Evolutionary conservation across 2,329 filamentous ascomycete species (phyloP).

Genomic region (Blastomyces silverae): DNA sequence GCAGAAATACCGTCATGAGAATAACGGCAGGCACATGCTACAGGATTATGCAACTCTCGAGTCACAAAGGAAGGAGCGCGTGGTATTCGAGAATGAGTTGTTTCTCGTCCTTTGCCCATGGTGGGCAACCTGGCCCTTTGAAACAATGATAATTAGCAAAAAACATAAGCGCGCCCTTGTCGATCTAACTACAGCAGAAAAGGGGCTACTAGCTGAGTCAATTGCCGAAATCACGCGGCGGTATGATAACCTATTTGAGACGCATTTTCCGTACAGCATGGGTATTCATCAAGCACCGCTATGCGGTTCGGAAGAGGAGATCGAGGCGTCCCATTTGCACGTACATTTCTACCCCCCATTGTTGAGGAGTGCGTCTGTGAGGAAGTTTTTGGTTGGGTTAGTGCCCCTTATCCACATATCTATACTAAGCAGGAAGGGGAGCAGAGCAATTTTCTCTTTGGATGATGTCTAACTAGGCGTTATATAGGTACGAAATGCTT

Average conservation of each 20-base stretch:
- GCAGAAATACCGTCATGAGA: constrained; percentile 66
- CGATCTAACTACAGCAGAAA: constrained; percentile 68
- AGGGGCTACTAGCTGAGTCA: constrained; percentile 67
- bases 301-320: constrained; percentile 70
- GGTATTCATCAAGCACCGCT: constrained; percentile 94
- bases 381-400: constrained; percentile 86
- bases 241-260: constrained; percentile 97
- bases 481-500: constrained; percentile 71
- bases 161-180: constrained; percentile 76
- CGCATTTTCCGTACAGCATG: constrained; percentile 93
- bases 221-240: constrained; percentile 82
- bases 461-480: background rate
- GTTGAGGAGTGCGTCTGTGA: constrained; percentile 82
- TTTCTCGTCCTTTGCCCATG: constrained; percentile 90
- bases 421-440: background rate
- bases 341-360: constrained; percentile 97
- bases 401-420: constrained; percentile 22
- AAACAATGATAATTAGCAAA: constrained; percentile 83
- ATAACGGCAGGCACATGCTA: constrained; percentile 68
- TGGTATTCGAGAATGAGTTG: constrained; percentile 77
- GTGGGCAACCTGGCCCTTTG: constrained; percentile 98
- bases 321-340: constrained; percentile 84
- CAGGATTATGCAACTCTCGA: constrained; percentile 84
- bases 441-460: background rate
- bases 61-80: constrained; percentile 69